A percentile compares a stretch with the other conserved stretches of the same genome.
Evolutionary conservation across 305 asterid species (phyloP).

Genomic region (Ruellia speciosa): DNA sequence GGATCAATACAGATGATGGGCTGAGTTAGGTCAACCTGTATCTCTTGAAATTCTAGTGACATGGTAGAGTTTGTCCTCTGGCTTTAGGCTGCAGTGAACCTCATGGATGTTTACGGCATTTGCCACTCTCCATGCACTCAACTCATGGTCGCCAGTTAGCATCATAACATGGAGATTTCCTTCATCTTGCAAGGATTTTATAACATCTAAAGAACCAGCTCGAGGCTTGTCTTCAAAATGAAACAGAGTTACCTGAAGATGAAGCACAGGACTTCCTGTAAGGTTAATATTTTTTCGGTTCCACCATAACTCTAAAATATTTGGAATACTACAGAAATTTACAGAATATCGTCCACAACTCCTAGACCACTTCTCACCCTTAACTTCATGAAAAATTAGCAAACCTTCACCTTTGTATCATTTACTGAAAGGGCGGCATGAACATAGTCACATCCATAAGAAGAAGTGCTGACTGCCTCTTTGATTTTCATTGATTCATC

Average conservation of each 20-base stretch:
- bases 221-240: slow-evolving; percentile 94
- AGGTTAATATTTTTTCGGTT: background rate
- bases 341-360: slow-evolving; percentile 4
- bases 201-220: slow-evolving; percentile 55
- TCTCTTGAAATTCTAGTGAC: slow-evolving; percentile 77
- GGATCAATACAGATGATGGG: background rate
- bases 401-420: slow-evolving; percentile 43
- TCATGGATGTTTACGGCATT: slow-evolving; percentile 84
- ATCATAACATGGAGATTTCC: slow-evolving; percentile 77
- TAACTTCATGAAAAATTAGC: slow-evolving; percentile 3
- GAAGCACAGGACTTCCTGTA: slow-evolving; percentile 4
- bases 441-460: slow-evolving; percentile 64
- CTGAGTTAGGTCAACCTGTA: slow-evolving; percentile 39
- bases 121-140: slow-evolving; percentile 90
- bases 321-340: too few relatives aligned
- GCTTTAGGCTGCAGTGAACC: slow-evolving; percentile 80
- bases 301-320: too few relatives aligned
- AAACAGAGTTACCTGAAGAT: slow-evolving; percentile 75
- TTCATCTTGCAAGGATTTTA: slow-evolving; percentile 56
- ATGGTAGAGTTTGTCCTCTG: slow-evolving; percentile 92
- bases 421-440: slow-evolving; percentile 87
- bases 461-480: slow-evolving; percentile 72
- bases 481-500: slow-evolving; percentile 60
- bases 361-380: slow-evolving; percentile 3
- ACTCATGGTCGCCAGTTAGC: slow-evolving; percentile 96